Base-by-base conservation (phyloP, 352 stramenopile species). In the Aphanomyces invadans region DNA sequence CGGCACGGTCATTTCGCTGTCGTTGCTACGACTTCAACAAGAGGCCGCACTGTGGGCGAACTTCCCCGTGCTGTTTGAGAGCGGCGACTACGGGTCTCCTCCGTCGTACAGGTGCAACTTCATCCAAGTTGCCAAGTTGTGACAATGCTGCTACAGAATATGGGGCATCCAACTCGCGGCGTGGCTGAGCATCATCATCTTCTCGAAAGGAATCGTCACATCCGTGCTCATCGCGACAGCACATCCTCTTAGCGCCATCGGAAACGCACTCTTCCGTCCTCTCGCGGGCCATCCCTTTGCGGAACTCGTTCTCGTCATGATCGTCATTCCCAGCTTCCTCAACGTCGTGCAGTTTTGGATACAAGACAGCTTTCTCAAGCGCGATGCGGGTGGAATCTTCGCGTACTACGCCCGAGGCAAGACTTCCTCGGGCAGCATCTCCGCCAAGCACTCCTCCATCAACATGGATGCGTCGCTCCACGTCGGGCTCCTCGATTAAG, bases 261-360 rank as follows among this genome's bases (percentile, higher is more conserved):
- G 83, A 7, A 77, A 83, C 33, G 38, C 89, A 38, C 73, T 92
- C 5, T 90, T 90, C 62, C 70, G 74, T 39, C 79, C 83, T 11
- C 72, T 92, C 4, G 73, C 69, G 3, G 68, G 63, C 17, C 88
- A 90, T 65, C 83, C 81, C 46, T 84, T 90, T 25, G 74, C 77
- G 7, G 80, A 92, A 62, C 74, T 92, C 17, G 29, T 89, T 53
- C 68, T 92, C 19, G 82, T 92, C 19, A 89, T 92, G 82, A 76
- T 92, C 54, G 74, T 90, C 42, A 90, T 81, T 56, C 84, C 82
- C n/a, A 89, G 77, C 61, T 90, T 92, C 68, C 74, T 92, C 53
- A 92, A 92, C 70, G 70, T 90, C 26, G 76, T 89, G 54, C 82
- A 92, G 72, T 90, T 92, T 68, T 92, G 83, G 84, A 89, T 92